These are phyloP conservation scores for Andrographis paniculata DNA, from an alignment of 305 asterid genomes.

Conservation along the genomic window DNA sequence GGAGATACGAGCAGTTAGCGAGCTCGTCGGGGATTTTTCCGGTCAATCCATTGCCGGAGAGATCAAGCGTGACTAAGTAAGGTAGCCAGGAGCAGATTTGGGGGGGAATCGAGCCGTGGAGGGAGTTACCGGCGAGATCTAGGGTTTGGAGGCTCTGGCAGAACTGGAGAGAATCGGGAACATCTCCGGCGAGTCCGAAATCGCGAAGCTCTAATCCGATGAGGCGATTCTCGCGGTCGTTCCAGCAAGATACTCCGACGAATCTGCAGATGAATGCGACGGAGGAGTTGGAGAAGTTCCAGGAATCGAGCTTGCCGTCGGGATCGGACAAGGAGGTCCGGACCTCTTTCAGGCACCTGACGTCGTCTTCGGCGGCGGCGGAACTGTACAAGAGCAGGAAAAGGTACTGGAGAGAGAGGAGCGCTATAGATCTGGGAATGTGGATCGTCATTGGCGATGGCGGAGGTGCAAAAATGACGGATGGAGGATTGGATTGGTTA, in stretches of 20 bases:
- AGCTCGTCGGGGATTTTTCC: slow-evolving; percentile 51
- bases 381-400: slow-evolving; percentile 19
- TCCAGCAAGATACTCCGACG: slow-evolving; percentile 72
- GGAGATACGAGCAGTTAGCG: slow-evolving; percentile 44
- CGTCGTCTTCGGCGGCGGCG: slow-evolving; percentile 38
- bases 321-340: slow-evolving; percentile 37
- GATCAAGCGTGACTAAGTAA: slow-evolving; percentile 42
- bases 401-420: slow-evolving; percentile 19
- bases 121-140: slow-evolving; percentile 49
- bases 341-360: slow-evolving; percentile 43
- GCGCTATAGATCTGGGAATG: neutral
- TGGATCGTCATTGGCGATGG: neutral
- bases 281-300: slow-evolving; percentile 46
- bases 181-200: slow-evolving; percentile 35
- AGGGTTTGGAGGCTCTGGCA: slow-evolving; percentile 51
- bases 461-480: neutral
- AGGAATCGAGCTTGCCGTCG: slow-evolving; percentile 29
- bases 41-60: slow-evolving; percentile 40
- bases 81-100: slow-evolving; percentile 64
- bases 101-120: slow-evolving; percentile 45
- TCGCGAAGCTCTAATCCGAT: slow-evolving; percentile 45
- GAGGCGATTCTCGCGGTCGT: slow-evolving; percentile 55
- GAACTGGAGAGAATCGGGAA: slow-evolving; percentile 42
- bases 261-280: slow-evolving; percentile 46
- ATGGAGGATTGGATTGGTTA: neutral